These are phyloP conservation scores for Oxytropis ochrocephala DNA, from an alignment of 306 rosid species.

Conservation along the genomic window DNA sequence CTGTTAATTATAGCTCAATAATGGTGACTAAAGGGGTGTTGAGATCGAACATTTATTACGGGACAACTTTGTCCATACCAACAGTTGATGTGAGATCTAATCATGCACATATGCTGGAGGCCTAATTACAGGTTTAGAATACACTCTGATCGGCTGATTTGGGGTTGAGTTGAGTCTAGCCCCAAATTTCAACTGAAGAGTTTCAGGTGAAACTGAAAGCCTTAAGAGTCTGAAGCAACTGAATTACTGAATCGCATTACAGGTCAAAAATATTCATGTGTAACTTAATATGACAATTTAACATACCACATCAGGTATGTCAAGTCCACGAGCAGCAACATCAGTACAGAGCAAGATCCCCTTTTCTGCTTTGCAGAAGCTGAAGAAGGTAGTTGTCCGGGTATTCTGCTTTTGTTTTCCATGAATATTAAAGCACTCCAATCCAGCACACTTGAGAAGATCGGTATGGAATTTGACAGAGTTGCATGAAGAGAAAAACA, in stretches of 20 bases:
- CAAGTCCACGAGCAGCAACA: slow-evolving; percentile 98
- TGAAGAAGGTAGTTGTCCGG: slow-evolving; percentile 70
- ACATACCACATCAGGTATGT: slow-evolving; percentile 79
- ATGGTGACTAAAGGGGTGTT: too few relatives aligned
- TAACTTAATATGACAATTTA: neutral
- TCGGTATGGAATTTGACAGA: slow-evolving; percentile 89
- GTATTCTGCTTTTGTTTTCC: slow-evolving; percentile 94
- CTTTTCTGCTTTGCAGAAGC: slow-evolving; percentile 74
- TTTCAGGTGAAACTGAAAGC: neutral
- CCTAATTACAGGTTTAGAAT: too few relatives aligned
- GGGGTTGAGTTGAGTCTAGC: too few relatives aligned
- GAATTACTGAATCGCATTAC: neutral
- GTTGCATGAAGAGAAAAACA: slow-evolving; percentile 94
- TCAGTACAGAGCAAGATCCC: slow-evolving; percentile 96
- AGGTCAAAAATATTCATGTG: neutral
- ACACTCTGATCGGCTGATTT: too few relatives aligned
- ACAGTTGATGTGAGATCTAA: too few relatives aligned
- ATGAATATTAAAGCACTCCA: slow-evolving; percentile 77
- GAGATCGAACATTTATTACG: too few relatives aligned
- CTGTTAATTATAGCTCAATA: too few relatives aligned
- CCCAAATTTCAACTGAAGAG: neutral
- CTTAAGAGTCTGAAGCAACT: neutral
- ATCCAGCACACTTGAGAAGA: slow-evolving; percentile 59
- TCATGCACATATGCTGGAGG: too few relatives aligned
- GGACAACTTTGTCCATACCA: too few relatives aligned